Evolutionary conservation across 129 eudicot genomes (phyloP), one percentile per base, ranked within the genome.

Genomic region (Dittrichia graveolens): DNA sequence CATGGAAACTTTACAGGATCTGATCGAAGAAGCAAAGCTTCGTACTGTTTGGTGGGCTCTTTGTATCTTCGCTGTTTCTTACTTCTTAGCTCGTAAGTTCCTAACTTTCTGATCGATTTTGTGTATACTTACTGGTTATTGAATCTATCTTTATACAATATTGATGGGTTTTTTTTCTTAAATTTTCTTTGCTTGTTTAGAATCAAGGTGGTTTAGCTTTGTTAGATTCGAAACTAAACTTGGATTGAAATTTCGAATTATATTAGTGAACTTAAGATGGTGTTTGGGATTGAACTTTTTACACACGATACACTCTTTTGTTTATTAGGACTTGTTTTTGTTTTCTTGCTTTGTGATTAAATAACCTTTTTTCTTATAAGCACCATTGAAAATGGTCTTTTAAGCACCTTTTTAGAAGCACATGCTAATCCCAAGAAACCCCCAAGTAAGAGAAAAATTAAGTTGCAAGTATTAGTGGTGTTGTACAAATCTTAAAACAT

Each of bases 1-100:
- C 69, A 88, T 90, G 95, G 91, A 86, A 77, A 84, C 80, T 63
- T 10, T 94, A 18, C 84, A 84, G 37, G 97, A 90, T 94, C 97
- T 94, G 67, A 86, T 94, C 61, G 93, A 94, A 78, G 99, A 94
- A 88, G 95, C 86, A 59, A 90, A 94, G 81, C 81, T 90, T 83
- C 95, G 99, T 24, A 82, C 90, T 66, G 90, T 94, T 14, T 94
- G 91, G 95, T 94, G 99, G 99, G 90, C 81, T 52, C 80, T 94
- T 39, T 87, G 89, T 79, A 88, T 95, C 72, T 95, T 95, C 73
- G 80, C 78, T 38, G 78, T 91, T 19, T 82, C 91, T 19, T 95
- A 95, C 85, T 86, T 95, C 80, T 82, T 95, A 70, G 85, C 99
- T 14, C 91, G 99, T 95, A 83, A 82, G 97, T 76, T 73, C 12